A percentile compares a stretch with the other conserved stretches of the same genome.
phyloP scores from a whole-genome alignment of 2,329 filamentous ascomycete species.

The Scedosporium minutisporum region DNA sequence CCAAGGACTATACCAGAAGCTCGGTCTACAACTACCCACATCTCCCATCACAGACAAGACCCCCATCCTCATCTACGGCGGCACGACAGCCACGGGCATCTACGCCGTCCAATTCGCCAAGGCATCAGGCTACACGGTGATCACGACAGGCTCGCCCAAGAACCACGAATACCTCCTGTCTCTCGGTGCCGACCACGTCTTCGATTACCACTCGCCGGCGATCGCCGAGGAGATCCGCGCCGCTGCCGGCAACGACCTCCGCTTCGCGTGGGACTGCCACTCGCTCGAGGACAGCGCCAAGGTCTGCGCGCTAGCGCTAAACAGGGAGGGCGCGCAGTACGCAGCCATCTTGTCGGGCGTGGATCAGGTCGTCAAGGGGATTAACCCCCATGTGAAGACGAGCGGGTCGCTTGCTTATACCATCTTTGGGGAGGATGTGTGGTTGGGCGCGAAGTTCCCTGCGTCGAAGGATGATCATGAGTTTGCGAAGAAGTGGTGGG shows the following conservation, averaged over 20 bases:
- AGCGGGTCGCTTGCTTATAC: conserved; percentile 28
- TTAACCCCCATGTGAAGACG: conserved; percentile 26
- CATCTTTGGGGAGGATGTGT: conserved; percentile 25
- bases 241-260: conserved; percentile 14
- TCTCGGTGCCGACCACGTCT: conserved; percentile 33
- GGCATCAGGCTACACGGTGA: conserved; percentile 25
- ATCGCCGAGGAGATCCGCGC: conserved; percentile 16
- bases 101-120: conserved; percentile 30
- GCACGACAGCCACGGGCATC: conserved; percentile 45
- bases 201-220: conserved; percentile 32
- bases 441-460: conserved; percentile 15
- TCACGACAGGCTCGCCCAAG: conserved; percentile 25
- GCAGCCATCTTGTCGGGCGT: conserved; percentile 27
- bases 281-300: conserved; percentile 10
- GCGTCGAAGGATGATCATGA: conserved; percentile 20
- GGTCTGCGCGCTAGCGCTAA: conserved; percentile 22
- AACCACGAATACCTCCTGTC: conserved; percentile 29
- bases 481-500: conserved; percentile 28
- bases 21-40: conserved; percentile 36
- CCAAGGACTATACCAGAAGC: conserved; percentile 38
- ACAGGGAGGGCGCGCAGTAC: conserved; percentile 25
- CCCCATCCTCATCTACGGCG: conserved; percentile 31
- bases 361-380: conserved; percentile 28
- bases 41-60: conserved; percentile 20
- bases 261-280: conserved; percentile 17